phyloP scores from a whole-genome alignment of 1,284 basidiomycete genomes.

The Cryptococcus sp. region DNA sequence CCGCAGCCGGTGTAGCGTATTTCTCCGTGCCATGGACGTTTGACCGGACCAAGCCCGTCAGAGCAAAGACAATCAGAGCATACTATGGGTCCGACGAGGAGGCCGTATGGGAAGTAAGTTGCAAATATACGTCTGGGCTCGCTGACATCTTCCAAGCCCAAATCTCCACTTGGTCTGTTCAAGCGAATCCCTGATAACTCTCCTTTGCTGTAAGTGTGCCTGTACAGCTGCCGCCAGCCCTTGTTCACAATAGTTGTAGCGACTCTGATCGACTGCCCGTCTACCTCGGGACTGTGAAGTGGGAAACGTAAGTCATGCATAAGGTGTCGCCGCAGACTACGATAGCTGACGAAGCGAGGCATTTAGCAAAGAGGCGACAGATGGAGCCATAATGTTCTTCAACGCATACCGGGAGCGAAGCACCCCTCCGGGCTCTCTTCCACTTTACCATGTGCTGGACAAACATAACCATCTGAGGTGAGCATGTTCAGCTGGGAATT shows the following conservation, averaged over 20 bases:
- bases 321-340: not conserved
- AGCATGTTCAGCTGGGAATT: not conserved
- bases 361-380: conserved; percentile 17
- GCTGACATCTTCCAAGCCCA: not conserved
- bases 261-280: too few species aligned
- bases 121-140: not conserved
- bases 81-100: conserved; percentile 19
- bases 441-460: conserved; percentile 15
- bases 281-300: too few species aligned
- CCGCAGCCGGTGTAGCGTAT: conserved; percentile 18
- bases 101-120: conserved; percentile 8
- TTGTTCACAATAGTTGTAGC: too few species aligned
- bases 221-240: too few species aligned
- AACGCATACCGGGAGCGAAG: conserved; percentile 17
- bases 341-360: not conserved
- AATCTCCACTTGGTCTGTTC: conserved; percentile 10
- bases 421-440: conserved; percentile 12
- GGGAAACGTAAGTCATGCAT: too few species aligned
- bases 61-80: conserved; percentile 16
- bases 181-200: conserved; percentile 11
- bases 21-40: conserved; percentile 24
- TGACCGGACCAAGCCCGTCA: conserved; percentile 15
- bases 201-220: conserved; percentile 7
- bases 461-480: conserved; percentile 23
- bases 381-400: conserved; percentile 21